Conservation (phyloP, 1,284 basidiomycete species). For the Ganoderma leucocontextum region DNA sequence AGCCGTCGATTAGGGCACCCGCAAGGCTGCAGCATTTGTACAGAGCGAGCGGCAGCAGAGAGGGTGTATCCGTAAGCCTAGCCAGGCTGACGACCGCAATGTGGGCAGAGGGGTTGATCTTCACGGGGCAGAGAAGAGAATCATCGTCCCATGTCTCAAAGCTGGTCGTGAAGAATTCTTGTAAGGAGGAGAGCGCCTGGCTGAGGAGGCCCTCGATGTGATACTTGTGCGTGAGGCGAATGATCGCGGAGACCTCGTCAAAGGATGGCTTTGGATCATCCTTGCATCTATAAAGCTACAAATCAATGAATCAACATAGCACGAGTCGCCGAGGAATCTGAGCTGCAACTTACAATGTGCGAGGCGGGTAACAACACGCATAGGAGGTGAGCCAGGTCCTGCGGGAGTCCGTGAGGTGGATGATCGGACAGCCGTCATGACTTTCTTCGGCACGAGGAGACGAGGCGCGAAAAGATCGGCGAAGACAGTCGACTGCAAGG, state of each 20-base stretch:
- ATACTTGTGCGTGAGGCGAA: conserved; percentile 21
- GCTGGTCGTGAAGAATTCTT: not conserved
- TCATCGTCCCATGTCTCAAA: not conserved
- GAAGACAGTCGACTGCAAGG: conserved; percentile 19
- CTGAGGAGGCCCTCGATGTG: conserved; percentile 3
- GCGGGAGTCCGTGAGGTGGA: conserved; percentile 16
- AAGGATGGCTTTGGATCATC: not conserved
- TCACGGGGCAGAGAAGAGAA: not conserved
- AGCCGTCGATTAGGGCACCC: not conserved
- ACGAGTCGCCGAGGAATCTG: too few species aligned
- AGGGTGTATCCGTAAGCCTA: conserved; percentile 1
- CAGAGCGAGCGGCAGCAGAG: conserved; percentile 8
- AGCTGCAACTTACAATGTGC: not conserved
- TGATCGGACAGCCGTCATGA: conserved; percentile 18
- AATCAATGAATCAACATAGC: not conserved
- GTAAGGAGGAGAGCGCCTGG: not conserved
- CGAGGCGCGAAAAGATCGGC: conserved; percentile 22
- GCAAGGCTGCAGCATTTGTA: not conserved
- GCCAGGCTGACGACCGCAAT: conserved; percentile 17
- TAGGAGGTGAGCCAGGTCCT: conserved; percentile 13
- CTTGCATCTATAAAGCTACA: not conserved
- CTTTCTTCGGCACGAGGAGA: conserved; percentile 3
- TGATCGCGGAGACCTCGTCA: conserved; percentile 9
- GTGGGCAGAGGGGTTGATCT: not conserved
- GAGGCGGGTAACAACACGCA: conserved; percentile 3